Conservation (phyloP, 257 asterid species). For the Misopates orontium region DNA sequence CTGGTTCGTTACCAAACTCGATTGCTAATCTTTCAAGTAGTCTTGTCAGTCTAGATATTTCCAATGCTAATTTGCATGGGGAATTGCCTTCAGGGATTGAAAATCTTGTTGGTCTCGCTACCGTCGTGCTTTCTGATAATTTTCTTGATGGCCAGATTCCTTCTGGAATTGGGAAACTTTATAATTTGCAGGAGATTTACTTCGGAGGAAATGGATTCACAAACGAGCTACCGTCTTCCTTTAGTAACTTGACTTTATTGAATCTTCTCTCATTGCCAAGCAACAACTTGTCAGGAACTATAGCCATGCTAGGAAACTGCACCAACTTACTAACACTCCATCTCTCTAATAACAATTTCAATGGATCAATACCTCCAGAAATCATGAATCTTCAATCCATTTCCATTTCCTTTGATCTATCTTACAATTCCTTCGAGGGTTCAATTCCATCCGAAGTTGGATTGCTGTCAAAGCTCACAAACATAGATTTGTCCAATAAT, state of each 20-base stretch:
- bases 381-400: conserved; percentile 22
- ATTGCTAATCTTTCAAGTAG: conserved; percentile 36
- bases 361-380: conserved; percentile 22
- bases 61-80: conserved; percentile 36
- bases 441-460: conserved; percentile 28
- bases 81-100: conserved; percentile 34
- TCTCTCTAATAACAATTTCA: conserved; percentile 19
- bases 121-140: conserved; percentile 26
- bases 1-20: conserved; percentile 35
- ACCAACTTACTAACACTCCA: background rate
- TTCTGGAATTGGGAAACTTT: background rate
- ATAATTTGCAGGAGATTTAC: background rate
- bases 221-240: conserved; percentile 8
- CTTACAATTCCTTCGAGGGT: conserved; percentile 12
- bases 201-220: conserved; percentile 14
- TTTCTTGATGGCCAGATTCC: conserved; percentile 36
- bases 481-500: conserved; percentile 29
- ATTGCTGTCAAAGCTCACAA: conserved; percentile 5
- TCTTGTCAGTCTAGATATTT: conserved; percentile 12
- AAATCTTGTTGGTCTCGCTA: conserved; percentile 28
- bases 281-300: conserved; percentile 22
- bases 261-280: background rate
- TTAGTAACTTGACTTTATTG: background rate
- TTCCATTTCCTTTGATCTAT: conserved; percentile 9
- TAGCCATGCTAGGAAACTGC: conserved; percentile 30